Percentiles rank a stretch among this genome's conserved stretches.
Conservation (phyloP, 805 yeast genomes). For the Yarrowia sp. region DNA sequence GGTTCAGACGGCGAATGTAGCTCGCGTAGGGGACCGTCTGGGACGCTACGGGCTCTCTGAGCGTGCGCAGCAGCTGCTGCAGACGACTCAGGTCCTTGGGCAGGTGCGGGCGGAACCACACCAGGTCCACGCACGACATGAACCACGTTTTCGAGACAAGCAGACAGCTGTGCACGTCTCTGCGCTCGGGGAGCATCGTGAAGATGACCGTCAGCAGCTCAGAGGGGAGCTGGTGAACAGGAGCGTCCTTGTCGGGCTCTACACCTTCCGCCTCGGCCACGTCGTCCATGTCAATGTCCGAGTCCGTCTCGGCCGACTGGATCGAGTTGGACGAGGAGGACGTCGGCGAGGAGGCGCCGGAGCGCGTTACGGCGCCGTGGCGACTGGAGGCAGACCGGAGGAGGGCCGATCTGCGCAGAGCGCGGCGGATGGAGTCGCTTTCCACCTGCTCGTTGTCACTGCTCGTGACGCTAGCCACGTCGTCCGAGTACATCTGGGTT, state of each 20-base stretch:
- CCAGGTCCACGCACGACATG: constrained; percentile 66
- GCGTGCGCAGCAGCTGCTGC: constrained; percentile 52
- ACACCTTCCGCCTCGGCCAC: background rate
- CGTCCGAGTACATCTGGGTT: constrained; percentile 1
- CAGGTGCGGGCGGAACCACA: constrained; percentile 86
- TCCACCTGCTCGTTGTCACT: constrained; percentile 21
- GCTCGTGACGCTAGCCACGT: constrained; percentile 11
- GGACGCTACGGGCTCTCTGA: constrained; percentile 50
- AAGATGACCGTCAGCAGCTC: constrained; percentile 23
- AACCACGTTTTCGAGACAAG: constrained; percentile 51
- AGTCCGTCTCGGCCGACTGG: constrained; percentile 21
- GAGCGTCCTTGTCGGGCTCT: constrained; percentile 7
- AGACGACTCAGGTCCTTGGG: constrained; percentile 49
- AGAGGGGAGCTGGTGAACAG: constrained; percentile 2
- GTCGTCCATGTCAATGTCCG: constrained; percentile 25
- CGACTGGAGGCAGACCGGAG: constrained; percentile 4
- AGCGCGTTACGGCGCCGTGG: background rate
- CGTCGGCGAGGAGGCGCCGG: constrained; percentile 2
- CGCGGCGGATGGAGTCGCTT: constrained; percentile 19
- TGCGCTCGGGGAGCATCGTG: constrained; percentile 24
- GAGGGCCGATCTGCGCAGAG: constrained; percentile 15
- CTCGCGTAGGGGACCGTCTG: constrained; percentile 58
- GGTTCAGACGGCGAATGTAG: constrained; percentile 71
- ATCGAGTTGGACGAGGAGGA: constrained; percentile 3
- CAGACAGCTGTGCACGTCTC: constrained; percentile 18